Conservation (phyloP, 2,329 filamentous ascomycete species). For the Fusarium odoratissimum region DNA sequence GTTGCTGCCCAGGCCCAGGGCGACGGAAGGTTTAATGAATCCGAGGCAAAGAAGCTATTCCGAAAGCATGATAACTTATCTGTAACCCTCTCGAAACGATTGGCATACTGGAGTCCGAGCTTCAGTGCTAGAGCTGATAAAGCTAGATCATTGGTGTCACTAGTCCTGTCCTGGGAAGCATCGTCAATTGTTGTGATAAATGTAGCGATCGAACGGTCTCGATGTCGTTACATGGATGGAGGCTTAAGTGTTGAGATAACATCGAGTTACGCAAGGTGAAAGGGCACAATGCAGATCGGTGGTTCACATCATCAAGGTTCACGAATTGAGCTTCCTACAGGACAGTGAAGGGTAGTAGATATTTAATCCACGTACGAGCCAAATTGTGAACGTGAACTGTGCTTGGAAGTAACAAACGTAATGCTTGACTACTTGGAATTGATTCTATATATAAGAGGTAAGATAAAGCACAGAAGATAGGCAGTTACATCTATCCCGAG, state of each 20-base stretch:
- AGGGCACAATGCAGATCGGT: background rate
- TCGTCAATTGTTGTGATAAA: background rate
- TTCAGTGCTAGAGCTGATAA: background rate
- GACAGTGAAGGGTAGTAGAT: background rate
- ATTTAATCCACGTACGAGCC: background rate
- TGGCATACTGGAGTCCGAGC: background rate
- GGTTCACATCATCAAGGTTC: background rate
- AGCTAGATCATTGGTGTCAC: background rate
- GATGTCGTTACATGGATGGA: background rate
- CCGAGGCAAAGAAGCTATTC: background rate
- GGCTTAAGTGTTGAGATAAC: background rate
- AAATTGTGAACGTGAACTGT: background rate
- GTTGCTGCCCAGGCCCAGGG: background rate
- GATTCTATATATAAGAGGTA: background rate
- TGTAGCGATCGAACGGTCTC: background rate
- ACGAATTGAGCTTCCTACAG: background rate
- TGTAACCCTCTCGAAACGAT: no score
- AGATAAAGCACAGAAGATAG: background rate
- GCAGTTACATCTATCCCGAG: accelerated
- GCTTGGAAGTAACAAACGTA: background rate
- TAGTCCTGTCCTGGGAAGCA: background rate
- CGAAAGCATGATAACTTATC: background rate
- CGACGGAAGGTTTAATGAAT: background rate
- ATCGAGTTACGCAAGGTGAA: background rate
- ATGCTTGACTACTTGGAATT: background rate